Evolutionary conservation across 2,329 filamentous ascomycete species (phyloP).

Genomic region (Teratosphaeria epicoccoides): DNA sequence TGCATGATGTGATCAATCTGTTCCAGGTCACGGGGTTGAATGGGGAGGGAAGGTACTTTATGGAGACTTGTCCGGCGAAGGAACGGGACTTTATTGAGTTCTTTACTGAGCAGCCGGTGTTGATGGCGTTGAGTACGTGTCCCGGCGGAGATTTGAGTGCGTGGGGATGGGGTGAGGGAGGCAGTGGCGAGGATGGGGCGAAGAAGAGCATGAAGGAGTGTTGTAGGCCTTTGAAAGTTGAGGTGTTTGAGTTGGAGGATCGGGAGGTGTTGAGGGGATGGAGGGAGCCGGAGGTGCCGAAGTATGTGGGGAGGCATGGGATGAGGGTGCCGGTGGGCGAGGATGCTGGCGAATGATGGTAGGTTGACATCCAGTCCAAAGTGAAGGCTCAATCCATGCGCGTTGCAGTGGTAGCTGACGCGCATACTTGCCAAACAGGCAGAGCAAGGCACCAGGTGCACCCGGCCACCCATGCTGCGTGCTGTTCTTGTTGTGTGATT

Average conservation of each 20-base stretch:
- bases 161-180: conserved; percentile 65
- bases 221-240: conserved; percentile 63
- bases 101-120: conserved; percentile 65
- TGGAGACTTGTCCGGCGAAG: conserved; percentile 51
- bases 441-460: too few relatives aligned
- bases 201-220: conserved; percentile 58
- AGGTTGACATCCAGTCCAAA: too few relatives aligned
- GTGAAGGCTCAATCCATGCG: too few relatives aligned
- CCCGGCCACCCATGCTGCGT: too few relatives aligned
- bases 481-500: too few relatives aligned
- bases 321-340: conserved; percentile 42
- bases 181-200: conserved; percentile 47
- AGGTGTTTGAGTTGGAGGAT: conserved; percentile 52
- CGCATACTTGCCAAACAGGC: too few relatives aligned
- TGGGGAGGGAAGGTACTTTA: conserved; percentile 62
- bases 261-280: conserved; percentile 47
- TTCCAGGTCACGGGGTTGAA: conserved; percentile 78
- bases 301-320: conserved; percentile 58
- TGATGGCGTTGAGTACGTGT: conserved; percentile 58
- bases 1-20: conserved; percentile 77
- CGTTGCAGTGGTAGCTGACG: too few relatives aligned
- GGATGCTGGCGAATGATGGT: background rate
- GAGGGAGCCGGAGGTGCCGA: conserved; percentile 49
- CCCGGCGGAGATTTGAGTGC: conserved; percentile 69
- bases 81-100: conserved; percentile 59